These are phyloP conservation scores for Quercus phellos DNA, from an alignment of 331 rosid species.

Conservation along the genomic window DNA sequence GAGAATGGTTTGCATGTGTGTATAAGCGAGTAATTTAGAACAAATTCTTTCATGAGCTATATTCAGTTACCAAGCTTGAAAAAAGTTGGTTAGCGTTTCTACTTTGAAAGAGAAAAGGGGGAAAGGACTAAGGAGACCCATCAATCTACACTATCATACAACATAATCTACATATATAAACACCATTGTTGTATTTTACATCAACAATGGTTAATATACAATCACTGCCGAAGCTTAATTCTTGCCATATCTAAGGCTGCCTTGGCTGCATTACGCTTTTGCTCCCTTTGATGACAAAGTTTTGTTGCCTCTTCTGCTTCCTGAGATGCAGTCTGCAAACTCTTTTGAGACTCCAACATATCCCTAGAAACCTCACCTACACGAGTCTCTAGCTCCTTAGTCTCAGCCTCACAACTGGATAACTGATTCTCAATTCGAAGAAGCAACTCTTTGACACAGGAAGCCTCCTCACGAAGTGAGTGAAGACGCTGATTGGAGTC, in stretches of 20 bases:
- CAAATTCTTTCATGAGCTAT: too few relatives aligned
- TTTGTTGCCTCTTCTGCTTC: conserved; percentile 9
- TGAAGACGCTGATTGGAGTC: conserved; percentile 11
- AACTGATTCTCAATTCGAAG: conserved; percentile 23
- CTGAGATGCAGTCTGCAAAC: conserved; percentile 14
- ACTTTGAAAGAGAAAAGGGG: background rate
- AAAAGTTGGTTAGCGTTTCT: too few relatives aligned
- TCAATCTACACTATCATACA: background rate
- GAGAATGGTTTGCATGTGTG: too few relatives aligned
- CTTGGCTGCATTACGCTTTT: conserved; percentile 23
- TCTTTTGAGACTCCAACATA: conserved; percentile 14
- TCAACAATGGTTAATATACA: background rate
- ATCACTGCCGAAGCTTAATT: background rate
- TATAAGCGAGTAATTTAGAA: too few relatives aligned
- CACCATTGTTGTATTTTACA: background rate
- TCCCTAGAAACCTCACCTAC: conserved; percentile 12
- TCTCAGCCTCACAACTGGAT: conserved; percentile 31
- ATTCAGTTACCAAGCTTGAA: too few relatives aligned
- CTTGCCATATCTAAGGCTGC: conserved; percentile 24
- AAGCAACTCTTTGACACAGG: conserved; percentile 27
- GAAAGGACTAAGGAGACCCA: background rate
- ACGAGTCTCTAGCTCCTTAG: conserved; percentile 18
- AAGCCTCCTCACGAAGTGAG: conserved; percentile 32
- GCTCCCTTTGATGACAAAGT: conserved; percentile 1
- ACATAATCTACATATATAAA: too few relatives aligned